Conservation (phyloP, 2,329 filamentous ascomycete species). For the Calonectria ilicicola region DNA sequence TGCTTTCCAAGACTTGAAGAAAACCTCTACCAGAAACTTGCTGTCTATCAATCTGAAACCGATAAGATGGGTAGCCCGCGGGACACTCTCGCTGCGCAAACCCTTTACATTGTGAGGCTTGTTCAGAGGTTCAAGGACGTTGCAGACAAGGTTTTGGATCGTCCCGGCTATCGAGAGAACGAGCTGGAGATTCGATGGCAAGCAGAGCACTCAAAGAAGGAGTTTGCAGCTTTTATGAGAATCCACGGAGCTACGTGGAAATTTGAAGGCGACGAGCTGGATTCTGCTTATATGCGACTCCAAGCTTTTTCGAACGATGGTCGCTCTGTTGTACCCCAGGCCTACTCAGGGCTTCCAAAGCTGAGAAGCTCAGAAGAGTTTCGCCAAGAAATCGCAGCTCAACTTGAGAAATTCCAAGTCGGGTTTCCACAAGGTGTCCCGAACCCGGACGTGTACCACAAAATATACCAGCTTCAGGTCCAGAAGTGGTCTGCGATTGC, state of each 20-base stretch:
- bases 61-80: constrained; percentile 43
- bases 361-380: constrained; percentile 12
- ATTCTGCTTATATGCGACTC: constrained; percentile 21
- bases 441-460: constrained; percentile 46
- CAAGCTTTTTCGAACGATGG: background rate
- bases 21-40: constrained; percentile 37
- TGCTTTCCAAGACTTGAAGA: constrained; percentile 47
- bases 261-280: constrained; percentile 40
- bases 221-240: constrained; percentile 45
- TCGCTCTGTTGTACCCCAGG: background rate
- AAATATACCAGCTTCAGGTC: constrained; percentile 47
- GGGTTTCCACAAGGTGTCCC: constrained; percentile 48
- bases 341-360: constrained; percentile 12
- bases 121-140: constrained; percentile 39
- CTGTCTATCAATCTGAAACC: constrained; percentile 20
- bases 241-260: constrained; percentile 38
- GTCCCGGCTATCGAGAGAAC: constrained; percentile 34
- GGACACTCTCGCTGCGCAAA: constrained; percentile 32
- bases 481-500: constrained; percentile 46
- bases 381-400: constrained; percentile 34
- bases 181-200: constrained; percentile 41
- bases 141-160: constrained; percentile 34
- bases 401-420: constrained; percentile 43
- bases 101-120: constrained; percentile 41
- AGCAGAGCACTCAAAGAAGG: constrained; percentile 30